Conservation (phyloP, 495 filamentous ascomycete genomes). For the Penicillium ucsense region DNA sequence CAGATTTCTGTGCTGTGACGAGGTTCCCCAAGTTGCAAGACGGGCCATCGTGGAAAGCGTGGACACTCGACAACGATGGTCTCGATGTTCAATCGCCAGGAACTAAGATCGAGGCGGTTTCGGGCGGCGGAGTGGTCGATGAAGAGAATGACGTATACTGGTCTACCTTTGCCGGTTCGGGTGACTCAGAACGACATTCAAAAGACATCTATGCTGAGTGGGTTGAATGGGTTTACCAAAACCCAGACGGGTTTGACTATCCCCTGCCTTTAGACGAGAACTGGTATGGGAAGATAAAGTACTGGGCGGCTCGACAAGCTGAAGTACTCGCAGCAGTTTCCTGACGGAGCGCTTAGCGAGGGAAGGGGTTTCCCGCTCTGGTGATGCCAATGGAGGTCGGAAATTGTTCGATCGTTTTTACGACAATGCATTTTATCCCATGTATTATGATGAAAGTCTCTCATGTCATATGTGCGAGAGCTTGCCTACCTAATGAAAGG, state of each 20-base stretch:
- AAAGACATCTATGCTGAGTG: not conserved
- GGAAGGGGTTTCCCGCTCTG: not conserved
- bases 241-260: not conserved
- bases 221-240: not conserved
- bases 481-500: too few species aligned
- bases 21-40: too few species aligned
- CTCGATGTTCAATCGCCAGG: too few species aligned
- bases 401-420: not conserved
- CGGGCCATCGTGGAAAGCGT: not conserved
- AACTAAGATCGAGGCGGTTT: too few species aligned
- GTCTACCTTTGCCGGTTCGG: too few species aligned
- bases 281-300: not conserved
- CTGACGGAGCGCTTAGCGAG: too few species aligned
- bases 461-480: too few species aligned
- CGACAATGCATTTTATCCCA: not conserved
- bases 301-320: not conserved
- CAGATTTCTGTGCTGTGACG: not conserved
- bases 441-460: too few species aligned
- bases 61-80: too few species aligned
- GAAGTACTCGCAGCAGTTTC: not conserved
- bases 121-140: too few species aligned
- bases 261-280: not conserved
- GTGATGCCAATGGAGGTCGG: not conserved
- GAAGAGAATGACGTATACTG: not conserved
- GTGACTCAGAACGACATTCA: too few species aligned